Conservation (phyloP, 768 basidiomycete genomes). For the Glaciozyma antarctica region DNA sequence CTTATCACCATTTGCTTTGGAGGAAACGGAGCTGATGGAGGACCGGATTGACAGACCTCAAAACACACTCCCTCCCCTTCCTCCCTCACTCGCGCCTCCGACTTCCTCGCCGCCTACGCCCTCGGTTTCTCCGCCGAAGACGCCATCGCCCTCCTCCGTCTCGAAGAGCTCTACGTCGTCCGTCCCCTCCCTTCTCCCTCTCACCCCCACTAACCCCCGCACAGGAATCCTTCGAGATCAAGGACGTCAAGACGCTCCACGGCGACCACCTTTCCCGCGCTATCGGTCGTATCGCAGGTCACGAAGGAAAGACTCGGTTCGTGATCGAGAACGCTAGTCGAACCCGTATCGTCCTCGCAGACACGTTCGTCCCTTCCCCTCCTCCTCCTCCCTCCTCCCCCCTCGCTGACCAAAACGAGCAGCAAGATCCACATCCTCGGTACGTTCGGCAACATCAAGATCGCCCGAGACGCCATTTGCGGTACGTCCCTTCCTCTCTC, state of each 20-base stretch:
- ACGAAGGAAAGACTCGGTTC: conserved; percentile 97
- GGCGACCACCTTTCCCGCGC: conserved; percentile 98
- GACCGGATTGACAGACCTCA: conserved; percentile 54
- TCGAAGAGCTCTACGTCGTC: conserved; percentile 76
- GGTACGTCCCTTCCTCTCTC: background rate
- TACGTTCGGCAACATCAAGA: conserved; percentile 96
- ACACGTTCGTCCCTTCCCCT: conserved; percentile 59
- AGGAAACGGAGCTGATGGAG: too few relatives aligned
- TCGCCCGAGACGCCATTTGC: conserved; percentile 91
- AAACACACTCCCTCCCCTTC: conserved; percentile 48
- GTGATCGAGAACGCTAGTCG: conserved; percentile 95
- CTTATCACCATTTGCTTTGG: conserved; percentile 13
- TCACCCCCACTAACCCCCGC: background rate
- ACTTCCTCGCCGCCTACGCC: conserved; percentile 90
- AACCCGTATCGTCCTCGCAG: conserved; percentile 95
- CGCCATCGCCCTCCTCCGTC: conserved; percentile 78
- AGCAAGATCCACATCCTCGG: conserved; percentile 99
- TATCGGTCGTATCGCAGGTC: conserved; percentile 97
- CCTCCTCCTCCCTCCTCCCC: background rate
- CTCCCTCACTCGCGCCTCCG: conserved; percentile 89
- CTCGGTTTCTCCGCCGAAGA: conserved; percentile 97
- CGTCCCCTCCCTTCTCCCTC: background rate
- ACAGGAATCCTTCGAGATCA: conserved; percentile 65
- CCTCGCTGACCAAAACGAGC: background rate
- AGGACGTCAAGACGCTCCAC: conserved; percentile 95